phyloP scores from a whole-genome alignment of 805 yeast genomes.

The Ogataea angusta region DNA sequence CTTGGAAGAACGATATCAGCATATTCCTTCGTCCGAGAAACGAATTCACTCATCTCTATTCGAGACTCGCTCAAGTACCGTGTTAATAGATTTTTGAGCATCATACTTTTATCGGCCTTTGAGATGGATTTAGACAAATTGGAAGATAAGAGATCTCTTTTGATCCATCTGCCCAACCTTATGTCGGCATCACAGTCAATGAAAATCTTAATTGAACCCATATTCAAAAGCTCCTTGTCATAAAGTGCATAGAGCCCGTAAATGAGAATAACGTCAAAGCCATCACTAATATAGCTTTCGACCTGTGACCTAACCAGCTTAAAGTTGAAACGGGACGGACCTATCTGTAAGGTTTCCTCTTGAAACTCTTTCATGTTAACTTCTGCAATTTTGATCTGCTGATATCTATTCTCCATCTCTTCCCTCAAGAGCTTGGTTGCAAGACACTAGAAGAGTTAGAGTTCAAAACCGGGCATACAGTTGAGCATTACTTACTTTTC shows the following conservation, averaged over 20 bases:
- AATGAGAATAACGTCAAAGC: constrained; percentile 43
- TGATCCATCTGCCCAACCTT: constrained; percentile 76
- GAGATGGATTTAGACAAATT: constrained; percentile 11
- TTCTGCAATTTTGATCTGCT: constrained; percentile 15
- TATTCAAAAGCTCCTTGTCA: constrained; percentile 49
- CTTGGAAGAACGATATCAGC: constrained; percentile 76
- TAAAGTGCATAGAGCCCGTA: constrained; percentile 81
- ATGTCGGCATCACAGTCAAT: constrained; percentile 85
- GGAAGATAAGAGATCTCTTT: constrained; percentile 28
- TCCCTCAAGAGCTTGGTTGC: constrained; percentile 13
- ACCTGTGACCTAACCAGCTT: constrained; percentile 22
- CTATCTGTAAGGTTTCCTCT: not conserved
- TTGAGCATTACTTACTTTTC: constrained; percentile 25
- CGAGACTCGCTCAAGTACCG: constrained; percentile 55
- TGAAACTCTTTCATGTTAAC: constrained; percentile 26
- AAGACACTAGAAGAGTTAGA: not conserved
- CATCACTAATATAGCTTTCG: constrained; percentile 5
- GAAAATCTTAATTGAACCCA: constrained; percentile 66
- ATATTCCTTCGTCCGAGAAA: constrained; percentile 63
- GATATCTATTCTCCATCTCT: constrained; percentile 23
- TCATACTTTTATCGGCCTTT: not conserved
- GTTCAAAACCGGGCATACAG: too few relatives aligned
- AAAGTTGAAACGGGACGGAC: constrained; percentile 44
- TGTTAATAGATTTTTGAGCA: constrained; percentile 37
- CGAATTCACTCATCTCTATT: constrained; percentile 63